A percentile compares a stretch with the other conserved stretches of the same genome.
Conservation (phyloP, 2,329 filamentous ascomycete genomes). For the Talaromyces sp. region DNA sequence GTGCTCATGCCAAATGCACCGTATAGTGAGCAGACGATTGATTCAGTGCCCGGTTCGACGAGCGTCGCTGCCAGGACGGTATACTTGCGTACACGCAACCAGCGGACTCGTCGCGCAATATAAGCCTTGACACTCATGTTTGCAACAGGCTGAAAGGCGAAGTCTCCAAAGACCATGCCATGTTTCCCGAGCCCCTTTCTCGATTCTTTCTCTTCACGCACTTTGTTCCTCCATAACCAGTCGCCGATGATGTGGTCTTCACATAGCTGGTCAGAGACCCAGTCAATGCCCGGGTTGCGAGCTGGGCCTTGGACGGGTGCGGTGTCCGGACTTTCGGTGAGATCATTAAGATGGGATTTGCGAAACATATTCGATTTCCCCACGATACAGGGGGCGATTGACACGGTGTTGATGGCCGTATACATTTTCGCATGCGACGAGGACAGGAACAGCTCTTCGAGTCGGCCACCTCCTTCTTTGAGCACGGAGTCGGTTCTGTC, state of each 20-base stretch:
- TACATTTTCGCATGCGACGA: conserved; percentile 97
- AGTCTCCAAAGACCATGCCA: conserved; percentile 76
- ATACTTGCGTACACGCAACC: conserved; percentile 91
- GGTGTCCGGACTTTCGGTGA: conserved; percentile 56
- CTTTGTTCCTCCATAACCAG: conserved; percentile 68
- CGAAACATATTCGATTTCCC: conserved; percentile 99
- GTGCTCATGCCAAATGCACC: conserved; percentile 77
- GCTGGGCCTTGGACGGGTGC: conserved; percentile 24
- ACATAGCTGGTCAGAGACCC: conserved; percentile 94
- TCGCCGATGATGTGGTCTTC: conserved; percentile 97
- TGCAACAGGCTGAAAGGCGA: conserved; percentile 86
- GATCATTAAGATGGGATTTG: conserved; percentile 77
- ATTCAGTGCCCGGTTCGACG: conserved; percentile 89
- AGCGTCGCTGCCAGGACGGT: conserved; percentile 86
- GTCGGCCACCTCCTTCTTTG: conserved; percentile 67
- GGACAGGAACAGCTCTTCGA: conserved; percentile 94
- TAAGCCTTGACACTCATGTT: conserved; percentile 77
- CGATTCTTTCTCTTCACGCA: conserved; percentile 37
- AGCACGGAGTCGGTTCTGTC: conserved; percentile 31
- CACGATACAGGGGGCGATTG: conserved; percentile 86
- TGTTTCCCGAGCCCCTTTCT: conserved; percentile 66
- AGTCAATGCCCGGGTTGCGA: conserved; percentile 72
- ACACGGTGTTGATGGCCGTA: conserved; percentile 89
- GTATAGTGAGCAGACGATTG: conserved; percentile 77
- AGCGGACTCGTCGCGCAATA: conserved; percentile 76